Conservation (phyloP, 768 basidiomycete species). For the Naganishia friedmannii region DNA sequence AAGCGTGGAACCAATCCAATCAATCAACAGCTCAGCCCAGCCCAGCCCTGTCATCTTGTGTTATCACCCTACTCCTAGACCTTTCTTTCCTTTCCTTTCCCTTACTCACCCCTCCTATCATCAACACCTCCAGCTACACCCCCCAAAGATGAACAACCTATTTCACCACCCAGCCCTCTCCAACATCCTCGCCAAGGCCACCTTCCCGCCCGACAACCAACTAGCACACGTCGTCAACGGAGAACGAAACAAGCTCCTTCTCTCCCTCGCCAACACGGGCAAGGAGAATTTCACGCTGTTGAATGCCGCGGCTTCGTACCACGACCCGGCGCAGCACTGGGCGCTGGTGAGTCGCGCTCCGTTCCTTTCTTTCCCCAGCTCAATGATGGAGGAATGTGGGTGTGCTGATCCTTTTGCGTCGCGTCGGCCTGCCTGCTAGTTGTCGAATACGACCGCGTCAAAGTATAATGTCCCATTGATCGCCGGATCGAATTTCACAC, state of each 20-base stretch:
- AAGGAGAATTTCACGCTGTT: slow-evolving; percentile 49
- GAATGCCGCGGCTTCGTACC: slow-evolving; percentile 47
- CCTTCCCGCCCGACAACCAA: slow-evolving; percentile 14
- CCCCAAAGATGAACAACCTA: slow-evolving; percentile 9
- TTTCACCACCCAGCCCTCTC: slow-evolving; percentile 19
- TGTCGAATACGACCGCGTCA: slow-evolving; percentile 45
- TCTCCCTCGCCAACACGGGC: slow-evolving; percentile 44
- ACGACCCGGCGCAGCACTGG: slow-evolving; percentile 46
- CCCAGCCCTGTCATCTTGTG: too few relatives aligned
- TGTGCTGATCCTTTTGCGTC: background rate
- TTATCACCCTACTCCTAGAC: too few relatives aligned
- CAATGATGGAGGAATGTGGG: background rate
- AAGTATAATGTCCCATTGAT: slow-evolving; percentile 48
- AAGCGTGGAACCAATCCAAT: too few relatives aligned
- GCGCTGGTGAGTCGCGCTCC: slow-evolving; percentile 41
- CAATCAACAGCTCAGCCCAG: background rate
- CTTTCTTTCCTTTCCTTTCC: background rate
- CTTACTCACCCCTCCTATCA: too few relatives aligned
- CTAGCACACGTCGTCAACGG: slow-evolving; percentile 44
- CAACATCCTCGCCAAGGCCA: background rate
- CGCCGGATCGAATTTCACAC: slow-evolving; percentile 48
- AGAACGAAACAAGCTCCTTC: slow-evolving; percentile 41
- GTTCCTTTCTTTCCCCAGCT: too few relatives aligned
- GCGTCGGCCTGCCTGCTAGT: slow-evolving; percentile 24
- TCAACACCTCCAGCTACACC: too few relatives aligned